phyloP scores from a whole-genome alignment of 164 flowering plant species.

The Annona squamosa region DNA sequence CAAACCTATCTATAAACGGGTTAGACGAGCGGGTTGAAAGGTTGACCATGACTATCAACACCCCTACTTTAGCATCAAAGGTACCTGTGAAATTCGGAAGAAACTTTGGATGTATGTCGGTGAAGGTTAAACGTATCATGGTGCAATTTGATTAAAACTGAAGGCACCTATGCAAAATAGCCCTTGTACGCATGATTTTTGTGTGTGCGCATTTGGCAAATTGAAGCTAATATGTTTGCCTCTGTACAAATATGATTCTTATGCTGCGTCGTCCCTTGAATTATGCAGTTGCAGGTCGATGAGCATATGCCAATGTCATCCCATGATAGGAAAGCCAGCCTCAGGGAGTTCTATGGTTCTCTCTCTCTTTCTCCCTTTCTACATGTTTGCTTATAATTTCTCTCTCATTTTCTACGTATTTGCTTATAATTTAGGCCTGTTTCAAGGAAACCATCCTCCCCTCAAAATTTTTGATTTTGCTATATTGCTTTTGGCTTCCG shows the following conservation, averaged over 20 bases:
- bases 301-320: slow-evolving; percentile 4
- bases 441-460: too few species aligned
- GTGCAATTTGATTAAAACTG: too few species aligned
- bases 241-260: not conserved
- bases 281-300: slow-evolving; percentile 9
- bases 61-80: too few species aligned
- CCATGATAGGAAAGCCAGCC: slow-evolving; percentile 15
- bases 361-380: not conserved
- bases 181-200: too few species aligned
- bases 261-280: not conserved
- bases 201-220: not conserved
- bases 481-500: too few species aligned
- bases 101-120: too few species aligned
- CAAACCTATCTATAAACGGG: too few species aligned
- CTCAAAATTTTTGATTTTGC: too few species aligned
- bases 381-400: not conserved
- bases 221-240: not conserved
- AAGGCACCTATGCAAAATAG: not conserved
- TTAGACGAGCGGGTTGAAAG: too few species aligned
- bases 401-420: not conserved
- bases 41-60: too few species aligned
- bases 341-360: slow-evolving; percentile 10
- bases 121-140: too few species aligned
- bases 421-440: not conserved
- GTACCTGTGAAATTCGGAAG: too few species aligned